Conservation (phyloP, 2,329 filamentous ascomycete species). For the Scedosporium boydii region DNA sequence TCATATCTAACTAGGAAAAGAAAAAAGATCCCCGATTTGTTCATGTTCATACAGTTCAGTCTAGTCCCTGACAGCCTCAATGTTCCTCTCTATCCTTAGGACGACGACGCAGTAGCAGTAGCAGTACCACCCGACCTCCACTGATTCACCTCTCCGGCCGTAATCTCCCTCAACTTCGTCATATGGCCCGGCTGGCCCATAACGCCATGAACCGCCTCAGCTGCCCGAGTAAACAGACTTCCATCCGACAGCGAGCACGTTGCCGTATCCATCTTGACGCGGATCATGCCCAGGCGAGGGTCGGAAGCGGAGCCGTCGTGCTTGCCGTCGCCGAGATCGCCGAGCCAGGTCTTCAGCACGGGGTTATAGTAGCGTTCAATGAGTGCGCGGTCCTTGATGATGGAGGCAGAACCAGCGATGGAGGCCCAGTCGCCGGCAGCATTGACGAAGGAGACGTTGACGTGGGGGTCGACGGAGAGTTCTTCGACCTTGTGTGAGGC, state of each 20-base stretch:
- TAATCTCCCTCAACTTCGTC: conserved; percentile 69
- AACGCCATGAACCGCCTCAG: conserved; percentile 68
- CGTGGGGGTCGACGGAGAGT: conserved; percentile 58
- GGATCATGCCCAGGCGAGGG: conserved; percentile 73
- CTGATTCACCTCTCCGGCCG: conserved; percentile 52
- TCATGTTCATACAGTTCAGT: too few species aligned
- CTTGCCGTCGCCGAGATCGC: conserved; percentile 71
- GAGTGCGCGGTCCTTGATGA: conserved; percentile 59
- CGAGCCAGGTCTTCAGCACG: conserved; percentile 72
- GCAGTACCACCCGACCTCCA: conserved; percentile 32
- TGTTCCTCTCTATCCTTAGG: neutral
- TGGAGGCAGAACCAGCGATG: conserved; percentile 60
- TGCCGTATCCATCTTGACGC: conserved; percentile 60
- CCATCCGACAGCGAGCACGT: conserved; percentile 60
- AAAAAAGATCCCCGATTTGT: too few species aligned
- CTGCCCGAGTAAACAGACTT: conserved; percentile 52
- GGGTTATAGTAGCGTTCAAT: conserved; percentile 70
- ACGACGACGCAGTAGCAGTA: neutral
- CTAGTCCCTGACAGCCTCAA: too few species aligned
- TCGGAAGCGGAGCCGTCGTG: conserved; percentile 78
- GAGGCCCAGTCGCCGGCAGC: conserved; percentile 76
- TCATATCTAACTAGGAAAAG: too few species aligned
- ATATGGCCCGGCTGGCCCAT: conserved; percentile 63
- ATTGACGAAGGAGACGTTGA: conserved; percentile 78
- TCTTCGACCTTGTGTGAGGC: conserved; percentile 84